Base-by-base conservation (phyloP, 1,284 basidiomycete species). In the Irpex lacteus region DNA sequence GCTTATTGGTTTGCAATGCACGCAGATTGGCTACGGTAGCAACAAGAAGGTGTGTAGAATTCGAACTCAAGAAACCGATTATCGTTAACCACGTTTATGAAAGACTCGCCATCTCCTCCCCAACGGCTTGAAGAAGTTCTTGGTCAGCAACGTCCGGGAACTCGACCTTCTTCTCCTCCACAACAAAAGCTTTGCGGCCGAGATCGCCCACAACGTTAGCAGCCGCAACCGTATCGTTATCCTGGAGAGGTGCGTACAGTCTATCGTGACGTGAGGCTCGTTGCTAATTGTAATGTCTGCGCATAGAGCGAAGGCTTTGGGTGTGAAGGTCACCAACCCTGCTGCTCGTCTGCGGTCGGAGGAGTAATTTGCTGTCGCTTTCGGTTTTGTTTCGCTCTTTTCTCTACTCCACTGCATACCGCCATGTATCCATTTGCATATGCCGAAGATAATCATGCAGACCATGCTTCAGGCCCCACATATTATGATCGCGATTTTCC, bases 141-240 rank as follows among this genome's bases (percentile, higher is more conserved):
- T 97, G 69, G 93, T 98, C 74, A 91, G 87, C 85, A 98, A 98
- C 81, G 85, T 92, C 65, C 86, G 89, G 76, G 96, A 98, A 78
- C 81, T 98, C 70, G 95, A 98, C 74, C 86, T 98, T 71, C 89
- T 98, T 67, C 82, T 98, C 64, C 96, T 98, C 96, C 96, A 99
- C 89, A 98, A 96, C 89, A 94, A 94, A 85, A 92, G 85, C 75
- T 99, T 93, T 78, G 92, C 96, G 66, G 98, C 96, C 67, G 94
- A 96, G 80, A 95, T 99, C 74, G 98, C 98, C 64, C 96, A 98
- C 87, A 94, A 91, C 76, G 96, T 99, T 72, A 94, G 91, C 82
- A 94, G 92, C 84, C 92, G 95, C 79, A 98, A 99, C 88, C 94
- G 98, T 74, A 90, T 92, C 68, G 83, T 87, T 70, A 97, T 99